Base-by-base conservation (phyloP, 139 green algal species). In the Chlorella sp. region DNA sequence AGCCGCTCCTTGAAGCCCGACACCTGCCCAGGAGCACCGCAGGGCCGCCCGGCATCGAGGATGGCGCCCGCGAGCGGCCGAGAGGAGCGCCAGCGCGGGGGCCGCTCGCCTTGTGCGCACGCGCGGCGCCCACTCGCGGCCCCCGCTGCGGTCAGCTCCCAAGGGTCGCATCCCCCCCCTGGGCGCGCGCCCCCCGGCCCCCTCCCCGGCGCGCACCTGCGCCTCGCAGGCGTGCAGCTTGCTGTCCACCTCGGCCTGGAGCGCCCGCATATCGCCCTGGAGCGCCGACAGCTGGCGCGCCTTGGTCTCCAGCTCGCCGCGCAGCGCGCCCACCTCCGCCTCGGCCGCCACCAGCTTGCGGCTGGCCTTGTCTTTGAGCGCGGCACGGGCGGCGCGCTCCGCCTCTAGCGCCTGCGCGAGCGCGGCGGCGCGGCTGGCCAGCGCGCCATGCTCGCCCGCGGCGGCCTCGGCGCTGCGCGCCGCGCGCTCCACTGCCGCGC, bases 381-480 rank as follows among this genome's bases (percentile, higher is more conserved):
- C 45, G n/a, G 6, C 31, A 31, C 60, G 45, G 7, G 35, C 31
- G 45, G 29, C 35, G 7, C 27, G 43, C 61, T 78, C 72, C 45
- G 55, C 72, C 45, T 78, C 72, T 61, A 78, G 60, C 45, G 55
- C 72, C 72, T 78, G 72, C 45, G 68, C 7, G 4, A 35, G 41
- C 23, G 25, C 15, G 41, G 12, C 55, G 53, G 53, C 61, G 61
- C 36, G 29, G 21, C 19, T 23, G 9, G 11, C 19, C 53, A 60
- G 53, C 29, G 53, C 11, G 53, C 53, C 23, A 60, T 55, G 46
- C 17, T 55, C 14, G 46, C 46, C 46, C 14, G 46, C 46, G 17
- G 17, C 46, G 46, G 14, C 46, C 46, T 55, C 17, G 46, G 17
- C 17, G 17, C 17, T 55, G 14, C 46, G 17, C 14, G 14, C 46